Conservation (phyloP, 257 asterid genomes). For the Solanum chilense region DNA sequence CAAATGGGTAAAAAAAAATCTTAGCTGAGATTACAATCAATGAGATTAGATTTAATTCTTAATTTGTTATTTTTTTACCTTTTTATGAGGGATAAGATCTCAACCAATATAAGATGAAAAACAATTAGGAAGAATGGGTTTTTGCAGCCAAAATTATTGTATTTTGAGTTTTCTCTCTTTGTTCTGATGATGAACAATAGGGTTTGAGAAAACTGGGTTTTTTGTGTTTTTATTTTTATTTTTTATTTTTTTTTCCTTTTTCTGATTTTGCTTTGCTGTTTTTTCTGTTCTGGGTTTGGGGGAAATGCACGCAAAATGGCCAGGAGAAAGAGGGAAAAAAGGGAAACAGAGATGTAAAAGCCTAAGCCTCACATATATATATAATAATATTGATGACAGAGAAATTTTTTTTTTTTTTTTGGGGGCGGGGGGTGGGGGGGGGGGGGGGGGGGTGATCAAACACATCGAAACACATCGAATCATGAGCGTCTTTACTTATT, state of each 20-base stretch:
- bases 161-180: background rate
- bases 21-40: background rate
- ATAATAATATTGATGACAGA: background rate
- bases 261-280: background rate
- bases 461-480: no score
- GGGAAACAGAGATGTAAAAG: background rate
- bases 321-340: background rate
- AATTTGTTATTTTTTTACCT: slow-evolving; percentile 5
- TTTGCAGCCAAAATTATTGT: background rate
- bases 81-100: slow-evolving; percentile 6
- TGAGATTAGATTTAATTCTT: background rate
- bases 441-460: no score
- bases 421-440: rapidly evolving
- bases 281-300: background rate
- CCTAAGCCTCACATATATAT: background rate
- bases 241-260: background rate
- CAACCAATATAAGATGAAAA: background rate
- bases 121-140: background rate
- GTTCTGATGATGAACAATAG: background rate
- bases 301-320: background rate
- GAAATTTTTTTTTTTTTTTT: background rate
- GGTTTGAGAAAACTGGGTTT: slow-evolving; percentile 1
- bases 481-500: no score
- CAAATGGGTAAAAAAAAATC: background rate
- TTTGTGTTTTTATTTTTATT: background rate